Base-by-base conservation (phyloP, 1,139 yeast species). In the Yamadazyma atmosphaerica region DNA sequence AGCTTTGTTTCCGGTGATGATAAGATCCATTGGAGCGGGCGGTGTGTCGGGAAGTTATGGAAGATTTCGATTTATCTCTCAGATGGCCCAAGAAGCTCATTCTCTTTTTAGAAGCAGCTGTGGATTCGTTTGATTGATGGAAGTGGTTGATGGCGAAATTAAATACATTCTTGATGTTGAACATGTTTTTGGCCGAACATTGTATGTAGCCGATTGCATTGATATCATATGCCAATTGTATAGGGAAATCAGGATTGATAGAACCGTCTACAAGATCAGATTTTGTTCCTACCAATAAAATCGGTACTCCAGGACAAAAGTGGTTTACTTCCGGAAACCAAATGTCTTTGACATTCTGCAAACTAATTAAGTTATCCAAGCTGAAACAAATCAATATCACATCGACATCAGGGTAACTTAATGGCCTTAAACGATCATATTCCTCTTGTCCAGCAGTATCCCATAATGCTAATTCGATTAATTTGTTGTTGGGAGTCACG, bases 391-490 rank as follows among this genome's bases (percentile, higher is more conserved):
- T 69, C 45, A 89, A 65, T 17, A 88, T 61, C 2, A 88, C 63
- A 57, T 87, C 86, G 3, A 83, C 89, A 49, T 86, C 95, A 8
- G 92, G 89, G 57, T 89, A 89, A 42, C 87, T 78, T 40, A 89
- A 68, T 8, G 96, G 94, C 48, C 97, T 69, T 43, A 88, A 66
- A 41, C 96, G 64, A 58, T 86, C 95, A 58, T 87, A 88, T 58
- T 87, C 95, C 61, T 88, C 96, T 61, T 88, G 96, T 3, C 96
- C 96, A 0, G 96, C 96, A 0, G 97, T 88, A 60, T 90, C 98
- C 95, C 95, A 86, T 33, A 87, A 63, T 19, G 86, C 92, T 54
- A 87, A 68, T 63, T 80, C 94, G n/a, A 72, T 56, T 2, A 63
- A 51, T 46, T 79, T 77, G 30, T 71, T 72, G 37, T 65, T 64